Base-by-base conservation (phyloP, 495 filamentous ascomycete species). In the Aspergillus haitiensis region DNA sequence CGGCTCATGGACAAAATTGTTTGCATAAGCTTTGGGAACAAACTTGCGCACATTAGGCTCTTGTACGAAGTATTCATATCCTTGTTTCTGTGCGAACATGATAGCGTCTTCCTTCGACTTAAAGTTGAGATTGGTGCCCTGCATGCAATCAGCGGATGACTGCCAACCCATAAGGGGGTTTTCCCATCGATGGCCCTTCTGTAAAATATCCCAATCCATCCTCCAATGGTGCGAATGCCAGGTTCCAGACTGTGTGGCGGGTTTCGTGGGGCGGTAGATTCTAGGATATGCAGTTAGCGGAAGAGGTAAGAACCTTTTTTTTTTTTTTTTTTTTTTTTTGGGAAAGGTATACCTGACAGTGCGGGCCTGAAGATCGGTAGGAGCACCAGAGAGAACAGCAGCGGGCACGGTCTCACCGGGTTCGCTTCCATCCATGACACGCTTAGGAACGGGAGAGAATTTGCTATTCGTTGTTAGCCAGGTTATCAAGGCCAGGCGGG, bases 111-210 rank as follows among this genome's bases (percentile, higher is more conserved):
- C 93, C 82, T 96, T 98, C 52, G 79, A 81, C 75, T 89, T 90
- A 84, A 99, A 99, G 70, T 86, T 86, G 58, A 99, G 72, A 72
- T 89, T 81, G 58, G 91, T 94, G 66, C 91, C 93, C 72, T 99
- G 92, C 89, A 98, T 88, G 64, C 80, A 79, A 75, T 99, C 94
- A 18, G 84, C 94, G 48, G 91, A 95, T 7, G 93, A 97, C 70
- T 97, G 92, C 95, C 95, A 99, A 33, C 94, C 94, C 85, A 98
- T 99, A 67, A 98, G 78, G 40, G 86, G 89, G 77, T 99, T 99
- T 82, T 99, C 94, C 94, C 94, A 98, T 67, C 94, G 86, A 73
- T 98, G 89, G 52, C 88, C 88, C 76, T 90, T 95, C 62, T 80
- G 78, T 34, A 97, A 76, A 45, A 93, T 82, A 75, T 99, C 94